A percentile compares a stretch with the other conserved stretches of the same genome.
phyloP scores from a whole-genome alignment of 139 green algal genomes.

The Astrephomene gubernaculifera region DNA sequence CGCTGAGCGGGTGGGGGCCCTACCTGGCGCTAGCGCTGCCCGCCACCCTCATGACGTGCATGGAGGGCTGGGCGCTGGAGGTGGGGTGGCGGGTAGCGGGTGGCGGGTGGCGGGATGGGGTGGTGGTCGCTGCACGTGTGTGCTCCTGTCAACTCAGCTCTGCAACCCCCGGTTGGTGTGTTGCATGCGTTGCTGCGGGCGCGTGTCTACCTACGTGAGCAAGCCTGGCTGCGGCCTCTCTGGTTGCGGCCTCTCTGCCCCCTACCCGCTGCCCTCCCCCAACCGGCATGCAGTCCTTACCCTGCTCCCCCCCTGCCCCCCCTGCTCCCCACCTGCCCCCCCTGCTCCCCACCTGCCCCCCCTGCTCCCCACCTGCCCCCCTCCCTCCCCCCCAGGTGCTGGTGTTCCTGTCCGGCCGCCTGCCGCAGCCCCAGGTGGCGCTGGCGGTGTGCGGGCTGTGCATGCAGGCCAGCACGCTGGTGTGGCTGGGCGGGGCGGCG shows the following conservation, averaged over 20 bases:
- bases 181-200: no score
- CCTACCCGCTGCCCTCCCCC: no score
- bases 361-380: background rate
- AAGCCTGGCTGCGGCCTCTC: no score
- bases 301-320: background rate
- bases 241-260: no score
- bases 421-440: conserved; percentile 49
- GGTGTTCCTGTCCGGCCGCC: conserved; percentile 49
- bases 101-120: background rate
- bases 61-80: conserved; percentile 55
- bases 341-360: no score
- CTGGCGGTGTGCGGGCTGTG: conserved; percentile 53
- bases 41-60: conserved; percentile 39
- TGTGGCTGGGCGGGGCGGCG: conserved; percentile 43
- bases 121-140: no score
- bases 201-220: no score
- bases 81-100: background rate
- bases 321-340: background rate
- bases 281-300: background rate
- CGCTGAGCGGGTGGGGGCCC: conserved; percentile 40
- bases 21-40: conserved; percentile 56
- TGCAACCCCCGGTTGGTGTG: no score
- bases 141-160: no score
- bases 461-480: conserved; percentile 53
- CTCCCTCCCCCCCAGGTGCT: conserved; percentile 14